A percentile compares a stretch with the other conserved stretches of the same genome.
Conservation (phyloP, 805 yeast species). For the Starmerella sirachaensis region DNA sequence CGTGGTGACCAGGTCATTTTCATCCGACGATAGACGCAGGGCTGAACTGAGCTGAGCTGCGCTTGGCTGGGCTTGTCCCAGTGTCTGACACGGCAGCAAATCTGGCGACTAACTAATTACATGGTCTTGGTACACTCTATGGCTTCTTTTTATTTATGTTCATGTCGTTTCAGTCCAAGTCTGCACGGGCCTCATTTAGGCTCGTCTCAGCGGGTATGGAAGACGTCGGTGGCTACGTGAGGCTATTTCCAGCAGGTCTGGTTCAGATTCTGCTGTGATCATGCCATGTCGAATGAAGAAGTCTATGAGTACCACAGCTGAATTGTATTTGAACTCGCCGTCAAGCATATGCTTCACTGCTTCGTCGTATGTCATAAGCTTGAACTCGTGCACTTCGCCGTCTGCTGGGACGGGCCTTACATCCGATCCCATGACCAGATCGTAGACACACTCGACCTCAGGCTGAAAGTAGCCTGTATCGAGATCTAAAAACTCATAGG, state of each 20-base stretch:
- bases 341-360: conserved; percentile 38
- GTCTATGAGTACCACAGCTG: conserved; percentile 68
- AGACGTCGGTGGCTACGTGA: conserved; percentile 52
- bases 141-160: too few relatives aligned
- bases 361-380: conserved; percentile 48
- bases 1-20: conserved; percentile 96
- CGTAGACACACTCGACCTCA: conserved; percentile 74
- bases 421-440: conserved; percentile 38
- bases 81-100: too few relatives aligned
- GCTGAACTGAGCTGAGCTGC: too few relatives aligned
- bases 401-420: conserved; percentile 49
- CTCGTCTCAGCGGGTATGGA: conserved; percentile 48
- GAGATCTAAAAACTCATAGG: conserved; percentile 39
- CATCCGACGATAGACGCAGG: conserved; percentile 32
- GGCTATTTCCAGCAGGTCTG: conserved; percentile 48
- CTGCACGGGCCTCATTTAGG: too few relatives aligned
- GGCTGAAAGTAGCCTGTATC: conserved; percentile 67
- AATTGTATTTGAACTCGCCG: conserved; percentile 78
- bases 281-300: conserved; percentile 79
- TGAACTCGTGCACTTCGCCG: conserved; percentile 66
- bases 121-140: too few relatives aligned
- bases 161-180: too few relatives aligned
- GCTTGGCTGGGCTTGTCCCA: too few relatives aligned
- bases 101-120: too few relatives aligned
- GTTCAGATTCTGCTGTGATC: conserved; percentile 54